phyloP scores from a whole-genome alignment of 2,329 filamentous ascomycete genomes.

The Colletotrichum orbiculare region DNA sequence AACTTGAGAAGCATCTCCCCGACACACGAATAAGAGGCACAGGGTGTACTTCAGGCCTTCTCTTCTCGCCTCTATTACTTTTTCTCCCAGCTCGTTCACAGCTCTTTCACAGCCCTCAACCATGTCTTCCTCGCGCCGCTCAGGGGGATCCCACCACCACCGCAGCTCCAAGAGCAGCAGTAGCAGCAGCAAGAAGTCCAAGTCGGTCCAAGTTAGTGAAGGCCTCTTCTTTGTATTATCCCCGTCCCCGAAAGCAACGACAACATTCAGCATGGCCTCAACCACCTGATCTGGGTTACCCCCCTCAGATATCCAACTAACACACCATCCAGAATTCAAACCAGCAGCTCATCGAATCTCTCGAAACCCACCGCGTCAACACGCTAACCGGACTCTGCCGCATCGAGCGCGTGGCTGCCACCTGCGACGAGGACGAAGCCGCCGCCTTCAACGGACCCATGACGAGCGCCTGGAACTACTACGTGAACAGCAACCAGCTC shows the following conservation, averaged over 20 bases:
- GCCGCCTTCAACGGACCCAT: constrained; percentile 70
- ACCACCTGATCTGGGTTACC: not conserved
- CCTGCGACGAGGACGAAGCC: constrained; percentile 67
- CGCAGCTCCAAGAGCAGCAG: constrained; percentile 41
- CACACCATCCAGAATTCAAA: constrained; percentile 45
- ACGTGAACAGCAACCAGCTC: constrained; percentile 76
- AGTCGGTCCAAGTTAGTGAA: constrained; percentile 44
- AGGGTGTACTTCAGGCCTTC: not conserved
- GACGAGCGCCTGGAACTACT: constrained; percentile 77
- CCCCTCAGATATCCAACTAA: not conserved
- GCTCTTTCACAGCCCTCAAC: constrained; percentile 4
- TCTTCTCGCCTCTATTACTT: constrained; percentile 4
- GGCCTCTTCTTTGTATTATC: constrained; percentile 43
- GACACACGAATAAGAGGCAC: too few species aligned
- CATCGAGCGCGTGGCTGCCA: constrained; percentile 73
- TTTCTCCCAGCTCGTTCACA: not conserved
- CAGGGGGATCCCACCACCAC: constrained; percentile 36
- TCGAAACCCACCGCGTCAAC: constrained; percentile 76
- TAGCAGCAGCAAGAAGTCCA: constrained; percentile 42
- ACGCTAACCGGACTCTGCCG: constrained; percentile 78
- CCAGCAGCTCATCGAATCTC: constrained; percentile 69
- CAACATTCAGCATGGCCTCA: not conserved
- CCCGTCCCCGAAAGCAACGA: not conserved
- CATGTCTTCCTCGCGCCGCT: constrained; percentile 46
- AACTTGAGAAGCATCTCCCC: not conserved